phyloP scores from a whole-genome alignment of 371 early-diverging fungal species.

The Lichtheimia ramosa region DNA sequence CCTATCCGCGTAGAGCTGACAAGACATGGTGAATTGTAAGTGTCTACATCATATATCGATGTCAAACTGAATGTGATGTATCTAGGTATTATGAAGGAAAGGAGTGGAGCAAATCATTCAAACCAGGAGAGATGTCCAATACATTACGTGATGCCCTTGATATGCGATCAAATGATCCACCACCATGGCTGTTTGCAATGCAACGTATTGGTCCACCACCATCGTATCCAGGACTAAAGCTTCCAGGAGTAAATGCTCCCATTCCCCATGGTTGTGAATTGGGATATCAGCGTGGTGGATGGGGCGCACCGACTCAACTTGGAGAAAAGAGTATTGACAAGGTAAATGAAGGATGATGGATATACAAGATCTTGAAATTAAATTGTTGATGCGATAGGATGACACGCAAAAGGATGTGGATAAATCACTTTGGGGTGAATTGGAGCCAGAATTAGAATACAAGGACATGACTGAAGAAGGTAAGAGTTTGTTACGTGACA shows the following conservation, averaged over 20 bases:
- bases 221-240: conserved; percentile 77
- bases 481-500: background rate
- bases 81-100: conserved; percentile 13
- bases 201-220: conserved; percentile 96
- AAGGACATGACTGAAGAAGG: background rate
- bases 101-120: background rate
- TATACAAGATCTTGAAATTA: too few relatives aligned
- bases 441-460: conserved; percentile 50
- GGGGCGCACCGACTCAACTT: conserved; percentile 81
- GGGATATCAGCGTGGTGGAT: conserved; percentile 93
- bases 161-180: conserved; percentile 77
- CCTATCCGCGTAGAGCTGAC: conserved; percentile 80
- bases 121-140: conserved; percentile 74
- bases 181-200: conserved; percentile 97
- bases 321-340: background rate
- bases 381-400: background rate
- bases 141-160: conserved; percentile 76
- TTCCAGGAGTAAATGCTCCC: conserved; percentile 92
- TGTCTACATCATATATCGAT: background rate
- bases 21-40: conserved; percentile 64
- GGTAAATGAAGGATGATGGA: conserved; percentile 33
- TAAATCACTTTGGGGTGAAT: conserved; percentile 73
- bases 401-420: conserved; percentile 34
- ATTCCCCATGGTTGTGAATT: conserved; percentile 90
- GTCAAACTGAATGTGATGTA: background rate